Base-by-base conservation (phyloP, 805 yeast species). In the Peterozyma xylosa region DNA sequence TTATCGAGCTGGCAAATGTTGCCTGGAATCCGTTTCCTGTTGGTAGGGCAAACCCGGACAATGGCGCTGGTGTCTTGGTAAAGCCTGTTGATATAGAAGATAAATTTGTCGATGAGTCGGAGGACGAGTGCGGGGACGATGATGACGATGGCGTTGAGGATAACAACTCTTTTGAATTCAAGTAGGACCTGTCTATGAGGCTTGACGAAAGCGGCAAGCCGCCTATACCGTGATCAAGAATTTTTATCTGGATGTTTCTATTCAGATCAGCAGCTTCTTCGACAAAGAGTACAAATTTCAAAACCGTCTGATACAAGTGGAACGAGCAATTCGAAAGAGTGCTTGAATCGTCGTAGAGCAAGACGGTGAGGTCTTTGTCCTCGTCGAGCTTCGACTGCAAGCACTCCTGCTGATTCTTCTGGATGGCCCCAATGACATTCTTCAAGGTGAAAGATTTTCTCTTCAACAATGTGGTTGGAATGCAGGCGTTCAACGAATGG, bases 391-490 rank as follows among this genome's bases (percentile, higher is more conserved):
- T 37, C 27, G 34, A 36, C 17, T 43, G 42, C 13, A 53, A 38
- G 27, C 45, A 38, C 2, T 47, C 47, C 3, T 48, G 47, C 2
- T 48, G 47, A 1, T 63, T 52, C 29, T 65, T 50, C 35, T 54
- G 59, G 47, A 61, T 57, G 7, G 67, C 54, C 33, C 60, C 58
- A 21, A 70, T 45, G 17, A 70, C 59, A 30, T 62, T 63, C 6
- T 49, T 46, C 30, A 71, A 48, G 41, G 54, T 59, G 42, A 62
- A 65, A 30, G 66, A 58, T 35, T 54, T 57, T 41, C 76, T 50
- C 48, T 69, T 69, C 30, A 71, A 50, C 21, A 71, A 57, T 1
- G 76, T 71, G 2, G 73, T 62, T 10, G 76, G 76, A 11, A 70
- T 54, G 48, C 74, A 70, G 14, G 68, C 53, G 48, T 69, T 68